Evolutionary conservation across 306 rosid genomes (phyloP).

Genomic region (Trifolium repens): DNA sequence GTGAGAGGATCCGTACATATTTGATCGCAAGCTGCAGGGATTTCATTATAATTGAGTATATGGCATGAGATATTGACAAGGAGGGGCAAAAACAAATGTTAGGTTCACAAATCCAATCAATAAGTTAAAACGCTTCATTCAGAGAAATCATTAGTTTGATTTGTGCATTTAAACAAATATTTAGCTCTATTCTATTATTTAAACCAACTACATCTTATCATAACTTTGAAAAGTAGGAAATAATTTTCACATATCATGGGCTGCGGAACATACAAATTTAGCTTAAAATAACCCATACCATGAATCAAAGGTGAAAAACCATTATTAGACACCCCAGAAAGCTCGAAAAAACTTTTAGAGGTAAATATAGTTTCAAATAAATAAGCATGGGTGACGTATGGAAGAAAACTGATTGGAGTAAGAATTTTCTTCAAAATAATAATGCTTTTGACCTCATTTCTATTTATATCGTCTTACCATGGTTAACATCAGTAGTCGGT

Average conservation of each 20-base stretch:
- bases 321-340: slow-evolving; percentile 12
- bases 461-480: slow-evolving; percentile 4
- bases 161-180: slow-evolving; percentile 14
- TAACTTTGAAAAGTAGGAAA: slow-evolving; percentile 21
- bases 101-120: slow-evolving; percentile 31
- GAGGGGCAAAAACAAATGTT: slow-evolving; percentile 44
- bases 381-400: background rate
- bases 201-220: slow-evolving; percentile 21
- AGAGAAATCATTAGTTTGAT: slow-evolving; percentile 11
- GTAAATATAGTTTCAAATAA: slow-evolving; percentile 19
- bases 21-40: slow-evolving; percentile 83
- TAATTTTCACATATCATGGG: slow-evolving; percentile 9
- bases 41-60: slow-evolving; percentile 53
- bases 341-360: slow-evolving; percentile 25
- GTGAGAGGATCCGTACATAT: slow-evolving; percentile 85
- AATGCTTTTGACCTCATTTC: slow-evolving; percentile 1
- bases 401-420: slow-evolving; percentile 13
- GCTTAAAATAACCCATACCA: slow-evolving; percentile 14
- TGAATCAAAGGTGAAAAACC: background rate
- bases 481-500: slow-evolving; percentile 18
- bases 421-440: slow-evolving; percentile 18
- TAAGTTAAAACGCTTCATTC: slow-evolving; percentile 4
- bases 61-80: slow-evolving; percentile 54
- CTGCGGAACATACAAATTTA: slow-evolving; percentile 20
- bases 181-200: slow-evolving; percentile 8